These are phyloP conservation scores for Ganoderma lingzhi DNA, from an alignment of 1,284 basidiomycete species.

Conservation along the genomic window DNA sequence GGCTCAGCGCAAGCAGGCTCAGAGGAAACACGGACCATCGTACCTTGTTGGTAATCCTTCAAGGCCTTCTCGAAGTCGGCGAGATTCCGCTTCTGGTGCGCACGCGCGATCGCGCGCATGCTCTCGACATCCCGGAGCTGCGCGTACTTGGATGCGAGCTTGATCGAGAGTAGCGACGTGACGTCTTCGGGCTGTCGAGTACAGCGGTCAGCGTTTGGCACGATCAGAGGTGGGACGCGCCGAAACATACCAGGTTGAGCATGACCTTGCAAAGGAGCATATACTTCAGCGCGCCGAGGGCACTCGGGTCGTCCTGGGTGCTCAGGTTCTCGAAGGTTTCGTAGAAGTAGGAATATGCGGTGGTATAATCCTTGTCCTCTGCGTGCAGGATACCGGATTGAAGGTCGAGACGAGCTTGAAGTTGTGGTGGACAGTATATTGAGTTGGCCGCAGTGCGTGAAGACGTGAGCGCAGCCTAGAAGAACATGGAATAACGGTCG, in stretches of 20 bases:
- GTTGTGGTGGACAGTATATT: conserved; percentile 95
- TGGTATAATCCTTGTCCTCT: conserved; percentile 98
- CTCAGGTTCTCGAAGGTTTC: conserved; percentile 91
- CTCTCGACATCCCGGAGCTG: conserved; percentile 88
- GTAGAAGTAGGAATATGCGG: conserved; percentile 97
- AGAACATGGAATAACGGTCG: background rate
- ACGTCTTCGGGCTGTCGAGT: conserved; percentile 88
- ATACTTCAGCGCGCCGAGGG: conserved; percentile 93
- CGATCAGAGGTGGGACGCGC: background rate
- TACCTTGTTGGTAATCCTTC: conserved; percentile 88
- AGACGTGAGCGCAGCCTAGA: conserved; percentile 88
- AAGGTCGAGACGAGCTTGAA: conserved; percentile 93
- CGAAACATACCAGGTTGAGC: conserved; percentile 83
- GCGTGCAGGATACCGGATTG: conserved; percentile 94
- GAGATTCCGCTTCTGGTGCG: conserved; percentile 92
- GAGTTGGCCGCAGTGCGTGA: conserved; percentile 95
- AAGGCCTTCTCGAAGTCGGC: conserved; percentile 91
- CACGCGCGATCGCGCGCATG: conserved; percentile 93
- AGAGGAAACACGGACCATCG: conserved; percentile 24
- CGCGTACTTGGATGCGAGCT: conserved; percentile 89
- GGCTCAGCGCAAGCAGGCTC: too few relatives aligned
- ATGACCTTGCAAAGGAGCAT: conserved; percentile 99
- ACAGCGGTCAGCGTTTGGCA: background rate
- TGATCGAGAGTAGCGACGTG: conserved; percentile 84
- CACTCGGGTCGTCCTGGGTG: conserved; percentile 75